Conservation (phyloP, 805 yeast genomes). For the Saccharomycopsis vini region DNA sequence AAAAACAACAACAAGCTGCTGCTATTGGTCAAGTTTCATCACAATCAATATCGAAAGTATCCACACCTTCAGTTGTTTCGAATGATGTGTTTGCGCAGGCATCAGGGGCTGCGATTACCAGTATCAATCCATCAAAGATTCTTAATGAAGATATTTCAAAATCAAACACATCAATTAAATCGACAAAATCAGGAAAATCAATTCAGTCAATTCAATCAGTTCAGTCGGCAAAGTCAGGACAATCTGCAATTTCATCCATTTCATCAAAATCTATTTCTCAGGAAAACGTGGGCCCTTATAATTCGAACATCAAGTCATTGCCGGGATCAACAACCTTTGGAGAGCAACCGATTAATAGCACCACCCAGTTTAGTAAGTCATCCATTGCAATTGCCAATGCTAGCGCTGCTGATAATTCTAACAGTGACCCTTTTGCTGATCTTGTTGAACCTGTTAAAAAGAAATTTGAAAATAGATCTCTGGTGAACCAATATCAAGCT, state of each 20-base stretch:
- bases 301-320: no score
- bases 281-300: no score
- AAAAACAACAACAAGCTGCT: constrained; percentile 2
- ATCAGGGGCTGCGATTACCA: constrained; percentile 2
- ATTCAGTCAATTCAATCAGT: constrained; percentile 8
- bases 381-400: no score
- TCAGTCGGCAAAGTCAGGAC: constrained; percentile 4
- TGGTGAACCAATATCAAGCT: no score
- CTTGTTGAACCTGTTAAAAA: no score
- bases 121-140: no score
- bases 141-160: constrained; percentile 9
- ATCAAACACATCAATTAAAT: constrained; percentile 13
- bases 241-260: constrained; percentile 4
- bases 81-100: constrained; percentile 3
- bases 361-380: no score
- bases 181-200: constrained; percentile 14
- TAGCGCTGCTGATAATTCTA: neutral
- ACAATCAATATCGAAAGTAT: neutral
- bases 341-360: no score
- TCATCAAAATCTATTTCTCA: constrained; percentile 7
- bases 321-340: no score
- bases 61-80: constrained; percentile 1
- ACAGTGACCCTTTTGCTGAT: constrained; percentile 16
- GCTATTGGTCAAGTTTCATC: neutral
- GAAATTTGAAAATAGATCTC: no score